Conservation (phyloP, 768 basidiomycete species). For the Harrya chromipes region DNA sequence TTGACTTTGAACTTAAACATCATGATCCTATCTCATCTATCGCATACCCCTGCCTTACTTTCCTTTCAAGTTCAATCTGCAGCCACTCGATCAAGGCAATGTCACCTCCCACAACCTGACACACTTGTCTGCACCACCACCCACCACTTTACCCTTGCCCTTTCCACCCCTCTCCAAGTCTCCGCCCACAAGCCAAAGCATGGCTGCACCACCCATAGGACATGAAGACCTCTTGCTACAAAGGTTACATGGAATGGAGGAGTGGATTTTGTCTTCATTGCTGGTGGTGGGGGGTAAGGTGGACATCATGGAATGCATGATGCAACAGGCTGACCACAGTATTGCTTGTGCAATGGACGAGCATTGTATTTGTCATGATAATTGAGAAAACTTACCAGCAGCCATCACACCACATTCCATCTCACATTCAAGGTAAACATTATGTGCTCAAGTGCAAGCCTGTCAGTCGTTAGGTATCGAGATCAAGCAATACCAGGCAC, state of each 20-base stretch:
- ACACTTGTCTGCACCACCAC: slow-evolving; percentile 80
- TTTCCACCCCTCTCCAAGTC: slow-evolving; percentile 8
- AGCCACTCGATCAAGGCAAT: slow-evolving; percentile 20
- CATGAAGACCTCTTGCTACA: slow-evolving; percentile 67
- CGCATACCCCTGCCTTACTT: too few relatives aligned
- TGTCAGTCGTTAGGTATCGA: too few relatives aligned
- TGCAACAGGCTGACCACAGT: background rate
- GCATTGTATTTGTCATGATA: slow-evolving; percentile 16
- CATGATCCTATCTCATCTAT: too few relatives aligned
- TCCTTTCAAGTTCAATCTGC: too few relatives aligned
- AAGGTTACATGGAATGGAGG: slow-evolving; percentile 74
- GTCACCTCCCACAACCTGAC: slow-evolving; percentile 67
- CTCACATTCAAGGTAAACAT: too few relatives aligned
- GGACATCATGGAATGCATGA: slow-evolving; percentile 19
- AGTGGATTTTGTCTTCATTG: slow-evolving; percentile 61
- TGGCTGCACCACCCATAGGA: slow-evolving; percentile 83
- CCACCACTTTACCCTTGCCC: slow-evolving; percentile 48
- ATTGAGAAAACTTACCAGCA: too few relatives aligned
- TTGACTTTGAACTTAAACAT: too few relatives aligned
- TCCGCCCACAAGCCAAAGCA: slow-evolving; percentile 58
- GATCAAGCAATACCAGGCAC: too few relatives aligned
- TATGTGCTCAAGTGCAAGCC: too few relatives aligned
- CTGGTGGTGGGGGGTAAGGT: slow-evolving; percentile 16
- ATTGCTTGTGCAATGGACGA: background rate
- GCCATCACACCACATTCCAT: too few relatives aligned